phyloP scores from a whole-genome alignment of 2,329 filamentous ascomycete genomes.

The Mycosphaerelloides madeirae region DNA sequence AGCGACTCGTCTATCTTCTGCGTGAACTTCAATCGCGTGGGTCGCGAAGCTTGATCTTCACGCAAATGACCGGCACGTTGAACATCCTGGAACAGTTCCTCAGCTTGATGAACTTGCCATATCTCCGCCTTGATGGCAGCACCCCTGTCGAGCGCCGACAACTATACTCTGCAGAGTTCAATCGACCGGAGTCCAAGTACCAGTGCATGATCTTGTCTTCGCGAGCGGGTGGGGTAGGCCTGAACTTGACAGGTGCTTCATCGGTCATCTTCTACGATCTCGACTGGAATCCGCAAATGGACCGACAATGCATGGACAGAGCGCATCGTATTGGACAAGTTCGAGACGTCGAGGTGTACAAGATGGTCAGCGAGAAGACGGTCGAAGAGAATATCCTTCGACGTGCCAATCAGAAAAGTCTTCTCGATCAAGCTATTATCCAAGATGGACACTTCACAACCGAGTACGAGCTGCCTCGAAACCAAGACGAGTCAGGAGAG shows the following conservation, averaged over 20 bases:
- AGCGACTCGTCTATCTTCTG: constrained; percentile 79
- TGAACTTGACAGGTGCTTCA: constrained; percentile 94
- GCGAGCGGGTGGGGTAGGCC: constrained; percentile 86
- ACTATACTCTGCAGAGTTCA: constrained; percentile 93
- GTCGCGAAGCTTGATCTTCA: constrained; percentile 94
- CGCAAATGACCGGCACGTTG: constrained; percentile 97
- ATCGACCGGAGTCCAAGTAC: constrained; percentile 78
- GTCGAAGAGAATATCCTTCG: constrained; percentile 97
- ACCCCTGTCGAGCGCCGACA: constrained; percentile 95
- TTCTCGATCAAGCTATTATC: constrained; percentile 96
- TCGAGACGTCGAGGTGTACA: constrained; percentile 95
- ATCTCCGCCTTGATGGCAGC: constrained; percentile 90
- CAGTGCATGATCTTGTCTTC: constrained; percentile 94
- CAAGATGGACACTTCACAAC: constrained; percentile 98
- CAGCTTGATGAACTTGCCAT: constrained; percentile 96
- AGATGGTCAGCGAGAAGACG: constrained; percentile 57
- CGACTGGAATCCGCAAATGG: constrained; percentile 99
- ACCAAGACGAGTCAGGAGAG: constrained; percentile 43
- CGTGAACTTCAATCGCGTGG: constrained; percentile 82
- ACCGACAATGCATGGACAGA: constrained; percentile 97
- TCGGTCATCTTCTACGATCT: constrained; percentile 99
- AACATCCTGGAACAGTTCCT: constrained; percentile 97
- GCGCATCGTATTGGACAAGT: constrained; percentile 97
- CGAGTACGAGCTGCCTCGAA: constrained; percentile 72
- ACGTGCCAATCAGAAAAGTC: constrained; percentile 94